Percentiles rank a stretch among this genome's conserved stretches.
Conservation (phyloP, 192 early-diverging fungal genomes). For the Phycomyces nitens region DNA sequence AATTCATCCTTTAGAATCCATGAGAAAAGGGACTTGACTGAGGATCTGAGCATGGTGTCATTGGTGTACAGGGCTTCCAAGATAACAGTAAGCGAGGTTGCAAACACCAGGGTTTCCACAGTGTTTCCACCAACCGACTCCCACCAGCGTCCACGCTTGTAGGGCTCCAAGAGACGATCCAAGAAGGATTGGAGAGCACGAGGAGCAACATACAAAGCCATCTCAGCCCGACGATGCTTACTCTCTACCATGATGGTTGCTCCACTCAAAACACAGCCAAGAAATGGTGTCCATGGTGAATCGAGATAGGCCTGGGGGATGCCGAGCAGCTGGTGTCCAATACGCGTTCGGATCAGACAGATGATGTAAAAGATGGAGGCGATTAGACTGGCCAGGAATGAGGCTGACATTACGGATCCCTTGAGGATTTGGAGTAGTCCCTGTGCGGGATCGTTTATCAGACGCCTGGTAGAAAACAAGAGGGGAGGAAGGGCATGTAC, state of each 20-base stretch:
- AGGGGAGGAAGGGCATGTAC: conserved; percentile 58
- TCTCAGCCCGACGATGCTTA: conserved; percentile 47
- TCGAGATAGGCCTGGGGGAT: conserved; percentile 37
- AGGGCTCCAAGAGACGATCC: conserved; percentile 39
- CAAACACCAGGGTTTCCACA: conserved; percentile 48
- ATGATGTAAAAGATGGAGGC: conserved; percentile 50
- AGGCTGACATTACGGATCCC: conserved; percentile 45
- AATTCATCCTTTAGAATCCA: conserved; percentile 42
- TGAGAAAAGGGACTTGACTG: conserved; percentile 47
- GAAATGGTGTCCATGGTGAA: conserved; percentile 44
- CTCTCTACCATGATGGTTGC: conserved; percentile 64
- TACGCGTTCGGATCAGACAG: conserved; percentile 45
- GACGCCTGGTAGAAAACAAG: conserved; percentile 42
- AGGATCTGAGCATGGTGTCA: conserved; percentile 47
- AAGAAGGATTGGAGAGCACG: conserved; percentile 48
- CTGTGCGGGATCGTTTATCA: conserved; percentile 30
- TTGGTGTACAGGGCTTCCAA: conserved; percentile 46
- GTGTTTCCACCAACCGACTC: conserved; percentile 24
- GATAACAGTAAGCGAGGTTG: conserved; percentile 47
- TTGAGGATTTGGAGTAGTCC: conserved; percentile 40
- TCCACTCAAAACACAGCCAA: conserved; percentile 58
- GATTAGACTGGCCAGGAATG: conserved; percentile 57
- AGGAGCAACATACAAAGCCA: conserved; percentile 50
- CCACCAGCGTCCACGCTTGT: conserved; percentile 31
- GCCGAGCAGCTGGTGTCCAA: conserved; percentile 38